phyloP scores from a whole-genome alignment of 2,329 filamentous ascomycete genomes.

The Didymella glomerata region DNA sequence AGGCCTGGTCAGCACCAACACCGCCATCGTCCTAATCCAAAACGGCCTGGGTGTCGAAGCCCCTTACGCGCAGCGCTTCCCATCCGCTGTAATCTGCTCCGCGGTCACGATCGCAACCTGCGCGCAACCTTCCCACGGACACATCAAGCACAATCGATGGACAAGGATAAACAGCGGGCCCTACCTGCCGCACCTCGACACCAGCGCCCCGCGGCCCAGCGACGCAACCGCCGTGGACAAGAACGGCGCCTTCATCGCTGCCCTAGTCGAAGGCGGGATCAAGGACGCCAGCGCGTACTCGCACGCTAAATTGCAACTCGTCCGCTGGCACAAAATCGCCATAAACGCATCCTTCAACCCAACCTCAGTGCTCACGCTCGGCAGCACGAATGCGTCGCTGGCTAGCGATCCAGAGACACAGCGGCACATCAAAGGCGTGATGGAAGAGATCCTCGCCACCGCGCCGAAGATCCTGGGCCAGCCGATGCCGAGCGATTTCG shows the following conservation, averaged over 20 bases:
- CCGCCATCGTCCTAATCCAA: conserved; percentile 72
- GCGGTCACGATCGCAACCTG: conserved; percentile 75
- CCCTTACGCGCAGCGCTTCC: conserved; percentile 70
- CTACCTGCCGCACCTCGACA: conserved; percentile 63
- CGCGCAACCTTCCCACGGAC: conserved; percentile 69
- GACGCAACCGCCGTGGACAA: conserved; percentile 51
- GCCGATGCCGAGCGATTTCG: conserved; percentile 68
- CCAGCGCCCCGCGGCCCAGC: conserved; percentile 30
- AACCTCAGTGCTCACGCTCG: conserved; percentile 71
- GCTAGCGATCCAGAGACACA: conserved; percentile 69
- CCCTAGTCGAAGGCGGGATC: conserved; percentile 68
- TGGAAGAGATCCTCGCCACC: conserved; percentile 73
- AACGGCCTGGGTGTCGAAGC: conserved; percentile 76
- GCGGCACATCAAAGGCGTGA: conserved; percentile 69
- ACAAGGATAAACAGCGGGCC: conserved; percentile 75
- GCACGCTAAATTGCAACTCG: conserved; percentile 72
- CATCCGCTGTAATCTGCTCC: conserved; percentile 67
- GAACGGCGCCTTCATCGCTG: conserved; percentile 61
- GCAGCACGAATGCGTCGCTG: conserved; percentile 72
- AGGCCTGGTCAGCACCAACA: conserved; percentile 63
- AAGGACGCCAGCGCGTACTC: conserved; percentile 71
- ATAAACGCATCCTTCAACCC: conserved; percentile 82
- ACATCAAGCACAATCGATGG: conserved; percentile 76
- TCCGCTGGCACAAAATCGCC: conserved; percentile 79
- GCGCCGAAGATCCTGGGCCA: conserved; percentile 69